Evolutionary conservation across 108 stramenopile genomes (phyloP).

Genomic region (Stephanodiscus minutulus): DNA sequence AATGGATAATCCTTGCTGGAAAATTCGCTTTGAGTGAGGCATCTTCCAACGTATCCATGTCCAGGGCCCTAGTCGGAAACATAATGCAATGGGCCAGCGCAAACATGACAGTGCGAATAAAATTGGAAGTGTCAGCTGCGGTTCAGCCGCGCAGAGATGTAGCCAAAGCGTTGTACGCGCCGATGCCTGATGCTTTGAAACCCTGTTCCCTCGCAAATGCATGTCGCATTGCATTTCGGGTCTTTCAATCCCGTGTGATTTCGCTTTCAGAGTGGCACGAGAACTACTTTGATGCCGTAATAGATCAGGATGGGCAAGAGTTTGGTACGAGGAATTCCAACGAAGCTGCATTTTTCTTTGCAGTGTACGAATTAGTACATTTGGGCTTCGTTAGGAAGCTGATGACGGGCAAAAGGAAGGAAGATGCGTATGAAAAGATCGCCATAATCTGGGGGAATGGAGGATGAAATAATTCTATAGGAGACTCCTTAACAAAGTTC

Average conservation of each 20-base stretch:
- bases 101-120: constrained; percentile 9
- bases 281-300: constrained; percentile 37
- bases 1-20: constrained; percentile 35
- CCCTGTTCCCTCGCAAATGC: constrained; percentile 15
- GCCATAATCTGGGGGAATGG: constrained; percentile 43
- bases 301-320: constrained; percentile 2
- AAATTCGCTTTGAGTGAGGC: constrained; percentile 12
- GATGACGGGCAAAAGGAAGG: constrained; percentile 30
- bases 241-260: constrained; percentile 37
- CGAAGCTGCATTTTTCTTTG: constrained; percentile 45
- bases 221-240: constrained; percentile 32
- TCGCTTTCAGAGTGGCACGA: constrained; percentile 46
- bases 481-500: too few species aligned
- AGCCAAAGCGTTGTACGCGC: constrained; percentile 23
- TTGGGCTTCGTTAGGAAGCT: constrained; percentile 43
- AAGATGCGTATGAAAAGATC: constrained; percentile 48
- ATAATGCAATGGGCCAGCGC: constrained; percentile 21
- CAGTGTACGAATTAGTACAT: constrained; percentile 39
- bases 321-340: constrained; percentile 13
- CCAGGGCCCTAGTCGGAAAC: constrained; percentile 17
- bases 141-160: constrained; percentile 46
- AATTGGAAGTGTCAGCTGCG: background rate
- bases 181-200: constrained; percentile 3
- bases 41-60: constrained; percentile 5
- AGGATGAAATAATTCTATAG: too few species aligned